phyloP scores from a whole-genome alignment of 345 rosid genomes.

The Linum lewisii region DNA sequence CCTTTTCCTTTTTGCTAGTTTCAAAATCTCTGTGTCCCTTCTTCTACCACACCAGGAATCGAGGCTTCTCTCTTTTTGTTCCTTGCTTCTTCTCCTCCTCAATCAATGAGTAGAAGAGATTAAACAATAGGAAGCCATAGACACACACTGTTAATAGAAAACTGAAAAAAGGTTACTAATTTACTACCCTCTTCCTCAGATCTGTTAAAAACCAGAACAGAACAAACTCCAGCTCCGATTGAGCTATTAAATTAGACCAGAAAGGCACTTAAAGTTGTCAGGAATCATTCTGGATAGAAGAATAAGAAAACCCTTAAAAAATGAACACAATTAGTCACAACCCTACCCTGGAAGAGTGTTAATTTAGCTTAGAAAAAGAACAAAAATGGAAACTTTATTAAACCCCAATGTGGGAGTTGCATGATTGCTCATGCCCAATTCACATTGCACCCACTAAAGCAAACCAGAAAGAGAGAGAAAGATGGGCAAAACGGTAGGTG shows the following conservation, averaged over 20 bases:
- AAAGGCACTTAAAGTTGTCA: neutral
- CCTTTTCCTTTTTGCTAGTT: too few species aligned
- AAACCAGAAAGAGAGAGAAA: too few species aligned
- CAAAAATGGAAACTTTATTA: neutral
- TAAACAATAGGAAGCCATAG: too few species aligned
- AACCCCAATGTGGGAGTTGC: neutral
- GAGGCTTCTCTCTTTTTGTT: neutral
- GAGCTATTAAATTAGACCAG: neutral
- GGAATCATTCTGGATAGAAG: neutral
- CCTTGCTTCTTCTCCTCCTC: neutral
- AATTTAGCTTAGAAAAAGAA: too few species aligned
- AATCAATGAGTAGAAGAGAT: neutral
- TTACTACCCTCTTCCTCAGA: neutral
- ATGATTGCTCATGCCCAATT: neutral
- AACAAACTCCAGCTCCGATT: neutral
- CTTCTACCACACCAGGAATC: neutral
- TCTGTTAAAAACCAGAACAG: neutral
- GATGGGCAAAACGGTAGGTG: too few species aligned
- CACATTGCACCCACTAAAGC: neutral
- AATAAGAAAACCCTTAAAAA: too few species aligned
- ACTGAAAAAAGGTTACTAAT: neutral
- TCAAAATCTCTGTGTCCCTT: neutral
- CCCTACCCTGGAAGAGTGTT: neutral
- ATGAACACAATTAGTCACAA: neutral
- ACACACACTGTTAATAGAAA: too few species aligned